Evolutionary conservation across 2,329 filamentous ascomycete genomes (phyloP), one percentile per base, ranked within the genome.

Genomic region (Fonsecaea erecta): DNA sequence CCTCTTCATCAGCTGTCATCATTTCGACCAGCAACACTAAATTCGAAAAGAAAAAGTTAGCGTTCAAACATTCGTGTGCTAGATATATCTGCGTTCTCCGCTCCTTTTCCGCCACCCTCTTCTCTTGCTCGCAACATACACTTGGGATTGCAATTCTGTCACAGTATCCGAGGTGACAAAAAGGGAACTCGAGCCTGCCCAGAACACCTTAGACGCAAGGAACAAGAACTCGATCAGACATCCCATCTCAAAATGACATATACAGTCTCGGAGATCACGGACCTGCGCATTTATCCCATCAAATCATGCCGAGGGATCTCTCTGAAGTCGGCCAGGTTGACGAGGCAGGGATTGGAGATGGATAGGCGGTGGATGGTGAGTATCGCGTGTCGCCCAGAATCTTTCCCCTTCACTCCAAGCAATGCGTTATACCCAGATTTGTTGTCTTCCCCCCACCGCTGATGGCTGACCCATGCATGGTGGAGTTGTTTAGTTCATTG

Each of bases 221-320:
- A 26, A 48, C 12, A 26, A 24, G 32, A 32, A 16, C 16, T 18
- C 24, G 1, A n/a, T 40, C 24, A 14, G 11, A 30, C n/a, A n/a
- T 16, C 34, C 30, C 12, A 24, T 28, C 26, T 8, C 51, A 61
- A 28, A 57, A 68, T 69, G 65, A 60, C 62, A 16, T 51, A 64
- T 32, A 68, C 64, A 1, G 54, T 67, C 7, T 70, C 68, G 5
- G 64, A 67, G 54, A 71, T 72, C 40, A 72, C 69, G 30, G 69
- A 70, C 40, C 77, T 89, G 11, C 82, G 82, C 62, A 80, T 88
- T 70, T 88, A 89, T 73, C 87, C 87, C 12, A 85, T 89, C 71
- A 89, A 89, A 73, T 89, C 86, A 66, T 89, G 87, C 70, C 85
- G 87, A 52, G 87, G 87, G 9, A 80, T 89, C 69, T 78, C 82